Conservation (phyloP, 2,329 filamentous ascomycete species). For the Didymella pinodella region DNA sequence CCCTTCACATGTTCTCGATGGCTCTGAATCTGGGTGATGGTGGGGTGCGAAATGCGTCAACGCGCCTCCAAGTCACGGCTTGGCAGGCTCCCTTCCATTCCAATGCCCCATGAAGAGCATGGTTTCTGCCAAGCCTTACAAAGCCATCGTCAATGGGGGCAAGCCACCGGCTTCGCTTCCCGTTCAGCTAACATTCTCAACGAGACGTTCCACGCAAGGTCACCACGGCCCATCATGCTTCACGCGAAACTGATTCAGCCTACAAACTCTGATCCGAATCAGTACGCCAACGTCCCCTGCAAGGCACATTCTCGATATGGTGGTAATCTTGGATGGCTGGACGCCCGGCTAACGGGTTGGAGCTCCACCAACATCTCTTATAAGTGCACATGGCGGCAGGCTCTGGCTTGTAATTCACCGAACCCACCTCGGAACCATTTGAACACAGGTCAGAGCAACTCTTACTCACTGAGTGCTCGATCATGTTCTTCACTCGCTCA, state of each 20-base stretch:
- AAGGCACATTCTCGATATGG: constrained; percentile 47
- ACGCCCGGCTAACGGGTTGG: constrained; percentile 26
- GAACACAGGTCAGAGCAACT: constrained; percentile 39
- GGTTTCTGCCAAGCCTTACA: constrained; percentile 31
- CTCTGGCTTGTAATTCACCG: constrained; percentile 19
- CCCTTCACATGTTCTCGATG: constrained; percentile 18
- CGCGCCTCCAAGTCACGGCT: constrained; percentile 27
- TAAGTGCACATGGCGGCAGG: constrained; percentile 36
- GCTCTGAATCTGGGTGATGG: constrained; percentile 19
- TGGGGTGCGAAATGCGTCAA: constrained; percentile 16
- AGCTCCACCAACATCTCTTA: constrained; percentile 27
- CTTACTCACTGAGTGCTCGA: constrained; percentile 47
- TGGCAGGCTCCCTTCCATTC: constrained; percentile 38
- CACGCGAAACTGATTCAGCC: constrained; percentile 39
- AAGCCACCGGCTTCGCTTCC: constrained; percentile 32
- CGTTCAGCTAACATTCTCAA: constrained; percentile 35
- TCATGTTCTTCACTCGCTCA: constrained; percentile 47
- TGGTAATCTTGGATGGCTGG: constrained; percentile 40
- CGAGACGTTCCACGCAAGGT: constrained; percentile 39
- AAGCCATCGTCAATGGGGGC: constrained; percentile 25
- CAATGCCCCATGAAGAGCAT: constrained; percentile 32
- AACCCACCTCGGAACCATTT: constrained; percentile 27
- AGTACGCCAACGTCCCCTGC: constrained; percentile 43
- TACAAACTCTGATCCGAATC: constrained; percentile 34
- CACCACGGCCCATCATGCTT: constrained; percentile 32